Conservation (phyloP, 2,329 filamentous ascomycete species). For the Trichoderma sp. region DNA sequence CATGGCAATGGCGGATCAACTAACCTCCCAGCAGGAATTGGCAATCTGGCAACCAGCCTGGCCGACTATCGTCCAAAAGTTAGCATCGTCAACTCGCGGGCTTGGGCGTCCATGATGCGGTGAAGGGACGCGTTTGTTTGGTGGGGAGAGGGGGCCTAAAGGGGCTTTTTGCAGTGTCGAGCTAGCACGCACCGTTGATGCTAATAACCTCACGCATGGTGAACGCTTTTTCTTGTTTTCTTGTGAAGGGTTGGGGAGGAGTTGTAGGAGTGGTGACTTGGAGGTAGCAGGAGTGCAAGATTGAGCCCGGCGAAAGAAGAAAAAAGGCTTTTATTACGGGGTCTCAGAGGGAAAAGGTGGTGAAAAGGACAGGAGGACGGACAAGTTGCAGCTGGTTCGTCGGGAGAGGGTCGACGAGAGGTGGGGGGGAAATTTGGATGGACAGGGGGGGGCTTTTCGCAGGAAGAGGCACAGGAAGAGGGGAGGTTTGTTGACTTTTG, state of each 20-base stretch:
- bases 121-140: conserved; percentile 32
- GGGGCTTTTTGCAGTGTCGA: conserved; percentile 19
- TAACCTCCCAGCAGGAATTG: conserved; percentile 99
- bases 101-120: conserved; percentile 36
- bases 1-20: conserved; percentile 37
- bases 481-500: conserved; percentile 41
- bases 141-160: conserved; percentile 32
- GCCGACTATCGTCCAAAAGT: conserved; percentile 70
- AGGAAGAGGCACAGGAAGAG: conserved; percentile 10
- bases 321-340: conserved; percentile 24
- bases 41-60: conserved; percentile 99
- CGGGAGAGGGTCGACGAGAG: conserved; percentile 32
- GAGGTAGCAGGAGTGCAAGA: conserved; percentile 29
- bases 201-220: conserved; percentile 99
- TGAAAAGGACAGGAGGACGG: conserved; percentile 26
- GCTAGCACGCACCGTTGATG: conserved; percentile 78
- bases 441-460: conserved; percentile 33
- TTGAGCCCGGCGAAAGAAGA: conserved; percentile 27
- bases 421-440: conserved; percentile 47
- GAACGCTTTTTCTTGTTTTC: conserved; percentile 33
- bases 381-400: conserved; percentile 20
- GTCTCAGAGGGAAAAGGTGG: conserved; percentile 23
- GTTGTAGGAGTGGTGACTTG: conserved; percentile 30
- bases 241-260: conserved; percentile 15
- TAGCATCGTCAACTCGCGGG: conserved; percentile 39